Conservation (phyloP, 768 basidiomycete genomes). For the Pisolithus marmoratus region DNA sequence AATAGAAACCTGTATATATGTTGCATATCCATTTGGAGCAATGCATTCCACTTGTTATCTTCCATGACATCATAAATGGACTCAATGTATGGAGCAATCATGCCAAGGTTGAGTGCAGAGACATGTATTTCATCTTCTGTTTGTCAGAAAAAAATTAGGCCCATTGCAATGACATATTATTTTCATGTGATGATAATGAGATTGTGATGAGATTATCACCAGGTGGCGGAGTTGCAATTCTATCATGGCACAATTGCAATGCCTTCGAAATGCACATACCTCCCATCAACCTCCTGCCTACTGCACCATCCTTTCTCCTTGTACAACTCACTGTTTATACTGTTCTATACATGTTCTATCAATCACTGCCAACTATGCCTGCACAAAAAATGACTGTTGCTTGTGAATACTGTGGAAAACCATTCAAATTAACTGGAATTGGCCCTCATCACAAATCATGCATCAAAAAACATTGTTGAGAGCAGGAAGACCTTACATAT, state of each 20-base stretch:
- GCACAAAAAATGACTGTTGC: not conserved
- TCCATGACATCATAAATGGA: slow-evolving; percentile 98
- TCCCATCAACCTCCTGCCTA: too few species aligned
- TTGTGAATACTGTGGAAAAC: not conserved
- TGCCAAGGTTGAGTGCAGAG: too few species aligned
- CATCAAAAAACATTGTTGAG: not conserved
- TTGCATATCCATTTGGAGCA: slow-evolving; percentile 77
- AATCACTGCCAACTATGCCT: not conserved
- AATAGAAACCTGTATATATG: slow-evolving; percentile 67
- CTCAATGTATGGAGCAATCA: too few species aligned
- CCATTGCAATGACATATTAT: not conserved
- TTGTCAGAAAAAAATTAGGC: too few species aligned
- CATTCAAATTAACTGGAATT: not conserved
- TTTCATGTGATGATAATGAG: not conserved
- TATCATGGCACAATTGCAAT: not conserved
- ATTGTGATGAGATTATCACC: not conserved
- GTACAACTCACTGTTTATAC: too few species aligned
- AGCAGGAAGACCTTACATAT: not conserved
- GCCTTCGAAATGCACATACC: not conserved
- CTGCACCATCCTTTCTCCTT: too few species aligned
- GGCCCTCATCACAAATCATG: not conserved
- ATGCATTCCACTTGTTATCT: slow-evolving; percentile 75
- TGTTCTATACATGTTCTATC: too few species aligned
- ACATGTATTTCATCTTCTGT: too few species aligned
- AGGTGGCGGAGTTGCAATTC: not conserved